Percentiles rank a stretch among this genome's conserved stretches.
Evolutionary conservation across 2,329 filamentous ascomycete species (phyloP).

Genomic region (Aspergillus sergii): DNA sequence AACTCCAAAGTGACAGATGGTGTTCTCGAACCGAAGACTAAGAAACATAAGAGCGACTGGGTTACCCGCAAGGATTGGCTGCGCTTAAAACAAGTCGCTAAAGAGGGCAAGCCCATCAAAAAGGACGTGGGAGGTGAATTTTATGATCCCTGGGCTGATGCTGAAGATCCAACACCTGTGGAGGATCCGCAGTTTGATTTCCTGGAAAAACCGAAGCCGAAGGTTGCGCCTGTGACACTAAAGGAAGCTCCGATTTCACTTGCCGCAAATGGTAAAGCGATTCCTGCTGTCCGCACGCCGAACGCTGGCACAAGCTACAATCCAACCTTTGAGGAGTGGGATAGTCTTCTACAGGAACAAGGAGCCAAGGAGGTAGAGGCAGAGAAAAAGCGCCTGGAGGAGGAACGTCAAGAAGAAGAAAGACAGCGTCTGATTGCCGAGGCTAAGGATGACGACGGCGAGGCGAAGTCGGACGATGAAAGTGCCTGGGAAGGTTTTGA

Average conservation of each 20-base stretch:
- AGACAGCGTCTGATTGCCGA: slow-evolving; percentile 71
- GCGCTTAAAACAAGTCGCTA: slow-evolving; percentile 76
- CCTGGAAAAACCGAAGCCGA: slow-evolving; percentile 65
- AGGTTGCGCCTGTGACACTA: slow-evolving; percentile 74
- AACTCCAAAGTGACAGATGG: slow-evolving; percentile 72
- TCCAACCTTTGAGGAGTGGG: slow-evolving; percentile 83
- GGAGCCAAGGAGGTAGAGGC: slow-evolving; percentile 77
- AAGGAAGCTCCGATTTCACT: slow-evolving; percentile 78
- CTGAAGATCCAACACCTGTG: slow-evolving; percentile 41
- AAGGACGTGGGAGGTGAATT: slow-evolving; percentile 59
- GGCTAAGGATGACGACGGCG: slow-evolving; percentile 73
- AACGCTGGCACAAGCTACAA: slow-evolving; percentile 90
- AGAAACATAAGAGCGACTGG: slow-evolving; percentile 76
- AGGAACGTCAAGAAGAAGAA: slow-evolving; percentile 67
- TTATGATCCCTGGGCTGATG: slow-evolving; percentile 79
- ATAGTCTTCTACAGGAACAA: slow-evolving; percentile 71
- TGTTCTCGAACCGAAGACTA: slow-evolving; percentile 65
- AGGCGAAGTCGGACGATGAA: slow-evolving; percentile 79
- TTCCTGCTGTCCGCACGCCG: slow-evolving; percentile 78
- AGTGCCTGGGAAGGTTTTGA: slow-evolving; percentile 90
- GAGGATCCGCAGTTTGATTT: slow-evolving; percentile 64
- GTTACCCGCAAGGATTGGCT: slow-evolving; percentile 83
- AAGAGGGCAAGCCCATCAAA: slow-evolving; percentile 57
- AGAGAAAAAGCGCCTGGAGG: slow-evolving; percentile 72
- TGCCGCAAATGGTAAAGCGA: slow-evolving; percentile 75